Percentiles rank a stretch among this genome's conserved stretches.
Conservation (phyloP, 2,329 filamentous ascomycete species). For the Aureobasidium sp. region DNA sequence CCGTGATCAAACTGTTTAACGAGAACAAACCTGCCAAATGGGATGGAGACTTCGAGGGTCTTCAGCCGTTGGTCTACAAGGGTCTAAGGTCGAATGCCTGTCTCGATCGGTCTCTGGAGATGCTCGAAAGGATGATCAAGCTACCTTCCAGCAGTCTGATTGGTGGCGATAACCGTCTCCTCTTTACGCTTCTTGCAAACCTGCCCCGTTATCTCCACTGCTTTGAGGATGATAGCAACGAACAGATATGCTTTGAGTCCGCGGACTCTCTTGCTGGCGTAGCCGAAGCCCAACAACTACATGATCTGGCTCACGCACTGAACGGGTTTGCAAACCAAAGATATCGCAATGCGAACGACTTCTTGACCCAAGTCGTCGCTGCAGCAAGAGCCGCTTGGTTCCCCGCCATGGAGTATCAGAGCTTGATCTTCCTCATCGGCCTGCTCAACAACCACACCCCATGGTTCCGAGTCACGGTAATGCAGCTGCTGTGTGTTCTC, state of each 20-base stretch:
- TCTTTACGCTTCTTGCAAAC: constrained; percentile 87
- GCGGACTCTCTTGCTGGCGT: constrained; percentile 64
- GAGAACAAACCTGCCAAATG: constrained; percentile 77
- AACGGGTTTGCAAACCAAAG: constrained; percentile 60
- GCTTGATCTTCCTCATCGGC: constrained; percentile 83
- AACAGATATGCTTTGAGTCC: constrained; percentile 47
- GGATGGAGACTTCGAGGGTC: constrained; percentile 81
- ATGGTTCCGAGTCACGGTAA: constrained; percentile 89
- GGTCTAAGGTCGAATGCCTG: constrained; percentile 81
- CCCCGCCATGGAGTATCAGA: constrained; percentile 71
- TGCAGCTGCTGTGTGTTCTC: constrained; percentile 77
- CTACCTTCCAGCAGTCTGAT: constrained; percentile 73
- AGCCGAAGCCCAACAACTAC: constrained; percentile 63
- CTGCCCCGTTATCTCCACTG: constrained; percentile 75
- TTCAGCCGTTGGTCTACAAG: constrained; percentile 83
- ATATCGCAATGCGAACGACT: constrained; percentile 63
- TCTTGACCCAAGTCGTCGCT: constrained; percentile 63
- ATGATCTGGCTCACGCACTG: constrained; percentile 59
- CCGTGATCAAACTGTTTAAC: constrained; percentile 60
- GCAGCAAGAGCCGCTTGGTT: constrained; percentile 73
- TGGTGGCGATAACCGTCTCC: constrained; percentile 70
- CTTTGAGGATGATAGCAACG: constrained; percentile 50
- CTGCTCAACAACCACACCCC: constrained; percentile 79
- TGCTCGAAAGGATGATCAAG: constrained; percentile 68
- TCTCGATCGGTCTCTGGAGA: constrained; percentile 65